phyloP scores from a whole-genome alignment of 1,284 basidiomycete genomes.

The Sanghuangporus sanghuang region DNA sequence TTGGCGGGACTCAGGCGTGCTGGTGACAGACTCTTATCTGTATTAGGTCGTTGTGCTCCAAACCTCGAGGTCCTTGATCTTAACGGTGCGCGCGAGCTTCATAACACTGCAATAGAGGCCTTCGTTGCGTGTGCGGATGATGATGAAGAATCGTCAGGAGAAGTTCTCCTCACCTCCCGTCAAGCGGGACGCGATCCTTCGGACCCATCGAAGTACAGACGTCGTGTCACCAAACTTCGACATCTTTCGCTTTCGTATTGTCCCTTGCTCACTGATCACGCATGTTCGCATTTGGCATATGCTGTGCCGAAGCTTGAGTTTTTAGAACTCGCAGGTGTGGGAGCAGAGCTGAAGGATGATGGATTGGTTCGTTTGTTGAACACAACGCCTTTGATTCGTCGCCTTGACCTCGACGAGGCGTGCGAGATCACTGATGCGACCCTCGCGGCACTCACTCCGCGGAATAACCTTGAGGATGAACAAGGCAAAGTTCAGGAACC shows the following conservation, averaged over 20 bases:
- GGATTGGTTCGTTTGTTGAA: constrained; percentile 69
- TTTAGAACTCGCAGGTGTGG: constrained; percentile 78
- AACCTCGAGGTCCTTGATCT: constrained; percentile 79
- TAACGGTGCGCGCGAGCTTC: constrained; percentile 64
- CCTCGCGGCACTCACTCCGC: constrained; percentile 60
- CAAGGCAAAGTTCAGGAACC: constrained; percentile 22
- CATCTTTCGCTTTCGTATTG: constrained; percentile 81
- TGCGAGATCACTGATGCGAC: constrained; percentile 70
- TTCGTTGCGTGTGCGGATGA: constrained; percentile 56
- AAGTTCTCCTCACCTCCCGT: constrained; percentile 50
- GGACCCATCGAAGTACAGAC: constrained; percentile 44
- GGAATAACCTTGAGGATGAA: constrained; percentile 6
- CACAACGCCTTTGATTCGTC: constrained; percentile 67
- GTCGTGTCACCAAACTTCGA: constrained; percentile 67
- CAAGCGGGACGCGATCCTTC: constrained; percentile 59
- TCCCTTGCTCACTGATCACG: constrained; percentile 64
- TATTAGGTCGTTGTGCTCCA: constrained; percentile 61
- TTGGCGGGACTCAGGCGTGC: constrained; percentile 61
- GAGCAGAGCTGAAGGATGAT: constrained; percentile 59
- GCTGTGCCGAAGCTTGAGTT: constrained; percentile 73
- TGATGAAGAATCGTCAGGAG: constrained; percentile 25
- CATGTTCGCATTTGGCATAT: constrained; percentile 67
- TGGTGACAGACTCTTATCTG: constrained; percentile 52
- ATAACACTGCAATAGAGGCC: constrained; percentile 69
- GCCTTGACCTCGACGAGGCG: constrained; percentile 84